phyloP scores from a whole-genome alignment of 371 early-diverging fungal genomes.

The Circinella umbellata region DNA sequence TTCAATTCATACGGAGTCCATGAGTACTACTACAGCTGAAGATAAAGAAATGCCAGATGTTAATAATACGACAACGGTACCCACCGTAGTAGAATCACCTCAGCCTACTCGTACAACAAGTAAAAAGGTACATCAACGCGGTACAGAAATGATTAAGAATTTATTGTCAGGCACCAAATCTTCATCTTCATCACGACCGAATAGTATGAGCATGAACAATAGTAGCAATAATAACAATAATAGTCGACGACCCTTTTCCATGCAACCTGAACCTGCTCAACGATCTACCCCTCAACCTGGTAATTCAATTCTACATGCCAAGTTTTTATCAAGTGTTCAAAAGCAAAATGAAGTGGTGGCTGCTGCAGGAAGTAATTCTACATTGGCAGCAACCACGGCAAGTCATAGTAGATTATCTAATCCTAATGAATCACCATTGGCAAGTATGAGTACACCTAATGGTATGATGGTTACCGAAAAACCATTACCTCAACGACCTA shows the following conservation, averaged over 20 bases:
- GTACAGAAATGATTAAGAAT: constrained; percentile 15
- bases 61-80: not conserved
- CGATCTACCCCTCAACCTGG: not conserved
- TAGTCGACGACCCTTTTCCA: constrained; percentile 6
- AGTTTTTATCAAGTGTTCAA: constrained; percentile 44
- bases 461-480: constrained; percentile 21
- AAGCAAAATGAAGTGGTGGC: constrained; percentile 23
- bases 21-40: not conserved
- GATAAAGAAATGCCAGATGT: constrained; percentile 7
- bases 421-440: not conserved
- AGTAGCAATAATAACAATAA: not conserved
- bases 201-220: not conserved
- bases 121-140: constrained; percentile 15
- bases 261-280: constrained; percentile 8
- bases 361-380: not conserved
- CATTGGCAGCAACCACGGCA: no score
- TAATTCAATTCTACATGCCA: constrained; percentile 47
- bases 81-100: not conserved
- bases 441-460: constrained; percentile 31
- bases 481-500: constrained; percentile 31
- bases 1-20: constrained; percentile 12
- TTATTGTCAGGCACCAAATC: constrained; percentile 11
- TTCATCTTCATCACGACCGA: constrained; percentile 7
- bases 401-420: not conserved
- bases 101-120: constrained; percentile 12